Evolutionary conservation across 2,329 filamentous ascomycete species (phyloP), one percentile per base, ranked within the genome.

Genomic region (Juglanconis oblonga): DNA sequence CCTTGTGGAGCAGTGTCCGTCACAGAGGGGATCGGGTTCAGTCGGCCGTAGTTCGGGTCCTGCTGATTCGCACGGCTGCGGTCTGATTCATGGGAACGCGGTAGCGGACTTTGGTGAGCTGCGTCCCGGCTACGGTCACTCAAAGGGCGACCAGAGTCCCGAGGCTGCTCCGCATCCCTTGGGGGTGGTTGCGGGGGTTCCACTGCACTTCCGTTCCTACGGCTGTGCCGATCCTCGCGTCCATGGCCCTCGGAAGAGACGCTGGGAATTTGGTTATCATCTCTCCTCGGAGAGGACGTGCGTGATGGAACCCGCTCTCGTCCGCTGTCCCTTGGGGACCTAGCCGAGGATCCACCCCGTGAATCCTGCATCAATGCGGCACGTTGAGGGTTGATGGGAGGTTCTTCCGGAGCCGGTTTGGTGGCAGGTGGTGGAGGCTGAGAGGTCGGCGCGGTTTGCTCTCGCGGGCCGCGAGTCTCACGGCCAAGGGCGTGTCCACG

Each of bases 41-140:
- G 75, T 2, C 86, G 82, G 33, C 86, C 86, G 66, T 87, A 87
- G 58, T 83, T 85, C 14, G 83, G 81, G 69, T 88, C 85, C 64
- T 85, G 81, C 62, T 83, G 80, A 57, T 75, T 76, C 24, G 79
- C 66, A 63, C 80, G 75, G 42, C 77, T 76, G 65, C 83, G 79
- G 50, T 86, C 82, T 3, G 74, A 65, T 35, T 87, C 84, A 2
- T 72, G 69, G 44, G 76, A 76, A 31, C 74, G 61, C 32, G 69
- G 54, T 50, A 71, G 62, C 38, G 69, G 75, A 45, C 67, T 73
- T 64, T 70, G 76, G 68, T 75, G 83, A 59, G 67, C 64, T 59
- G 71, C 59, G 9, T 82, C 79, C 38, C 78, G 74, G 17, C 72
- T 63, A 64, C 79, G 79, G 5, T 80, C 77, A 42, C 61, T 62